phyloP scores from a whole-genome alignment of 1,284 basidiomycete species.

The Naganishia liquefaciens region DNA sequence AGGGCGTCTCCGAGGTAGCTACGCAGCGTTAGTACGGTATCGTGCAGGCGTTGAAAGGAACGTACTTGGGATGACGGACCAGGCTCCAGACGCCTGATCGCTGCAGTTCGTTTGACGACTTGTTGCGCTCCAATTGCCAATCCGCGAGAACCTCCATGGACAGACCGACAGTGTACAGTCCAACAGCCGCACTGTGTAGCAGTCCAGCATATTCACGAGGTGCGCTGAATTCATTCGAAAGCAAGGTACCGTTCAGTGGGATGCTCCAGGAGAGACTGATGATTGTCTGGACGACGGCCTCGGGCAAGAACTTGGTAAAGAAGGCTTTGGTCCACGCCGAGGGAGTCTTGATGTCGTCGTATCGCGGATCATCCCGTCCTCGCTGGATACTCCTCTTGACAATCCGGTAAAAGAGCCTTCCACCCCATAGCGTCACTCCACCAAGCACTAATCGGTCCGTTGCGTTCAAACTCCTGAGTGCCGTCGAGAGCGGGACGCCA shows the following conservation, averaged over 20 bases:
- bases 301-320: constrained; percentile 34
- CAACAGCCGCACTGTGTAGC: constrained; percentile 34
- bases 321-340: constrained; percentile 35
- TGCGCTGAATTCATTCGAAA: constrained; percentile 22
- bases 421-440: constrained; percentile 39
- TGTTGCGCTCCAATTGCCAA: constrained; percentile 35
- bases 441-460: constrained; percentile 36
- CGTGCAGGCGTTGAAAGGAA: background rate
- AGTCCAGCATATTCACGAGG: constrained; percentile 16
- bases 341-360: constrained; percentile 31
- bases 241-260: constrained; percentile 34
- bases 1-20: constrained; percentile 43
- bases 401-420: constrained; percentile 37
- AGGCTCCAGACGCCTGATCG: constrained; percentile 40
- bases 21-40: background rate
- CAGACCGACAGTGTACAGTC: constrained; percentile 36
- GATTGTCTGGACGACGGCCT: constrained; percentile 37
- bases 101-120: constrained; percentile 33
- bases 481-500: constrained; percentile 30
- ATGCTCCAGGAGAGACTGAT: constrained; percentile 39
- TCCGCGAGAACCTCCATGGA: constrained; percentile 37
- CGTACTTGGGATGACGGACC: constrained; percentile 43
- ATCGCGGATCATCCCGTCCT: constrained; percentile 38
- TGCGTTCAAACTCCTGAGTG: constrained; percentile 32
- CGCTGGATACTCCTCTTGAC: constrained; percentile 28